Conservation (phyloP, 139 green algal genomes). For the Closterium sp. region DNA sequence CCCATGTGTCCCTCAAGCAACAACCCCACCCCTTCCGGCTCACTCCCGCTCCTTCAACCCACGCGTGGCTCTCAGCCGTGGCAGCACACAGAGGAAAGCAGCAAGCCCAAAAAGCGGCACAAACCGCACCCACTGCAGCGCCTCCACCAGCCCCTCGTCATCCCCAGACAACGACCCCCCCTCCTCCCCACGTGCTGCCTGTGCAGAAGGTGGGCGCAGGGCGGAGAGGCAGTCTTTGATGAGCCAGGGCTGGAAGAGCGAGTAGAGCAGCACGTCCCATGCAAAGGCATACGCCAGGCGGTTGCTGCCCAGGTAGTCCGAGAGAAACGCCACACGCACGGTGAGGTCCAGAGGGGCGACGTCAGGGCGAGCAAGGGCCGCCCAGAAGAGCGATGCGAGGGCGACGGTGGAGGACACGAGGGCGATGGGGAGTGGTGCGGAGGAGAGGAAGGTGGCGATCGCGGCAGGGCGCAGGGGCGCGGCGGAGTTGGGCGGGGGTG, state of each 20-base stretch:
- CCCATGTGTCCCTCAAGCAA: no score
- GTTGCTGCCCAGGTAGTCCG: conserved; percentile 14
- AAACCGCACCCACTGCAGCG: background rate
- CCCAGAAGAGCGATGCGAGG: conserved; percentile 19
- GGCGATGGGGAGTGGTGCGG: background rate
- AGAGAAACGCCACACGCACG: background rate
- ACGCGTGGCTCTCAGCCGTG: background rate
- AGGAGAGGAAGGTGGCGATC: background rate
- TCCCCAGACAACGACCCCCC: background rate
- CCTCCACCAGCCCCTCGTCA: background rate
- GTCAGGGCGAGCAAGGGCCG: background rate
- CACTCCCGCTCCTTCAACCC: no score
- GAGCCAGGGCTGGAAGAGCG: conserved; percentile 40
- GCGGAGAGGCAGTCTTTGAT: background rate
- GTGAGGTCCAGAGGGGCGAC: background rate
- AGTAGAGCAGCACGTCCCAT: conserved; percentile 35
- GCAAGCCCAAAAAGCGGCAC: conserved; percentile 31
- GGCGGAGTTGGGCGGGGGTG: background rate
- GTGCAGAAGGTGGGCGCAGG: background rate
- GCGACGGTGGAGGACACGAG: conserved; percentile 4
- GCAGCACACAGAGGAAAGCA: background rate
- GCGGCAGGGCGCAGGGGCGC: background rate
- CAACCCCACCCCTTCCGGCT: no score
- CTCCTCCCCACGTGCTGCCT: background rate
- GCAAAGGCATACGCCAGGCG: conserved; percentile 38